Conservation (phyloP, 768 basidiomycete species). For the Polyporus arcularius region DNA sequence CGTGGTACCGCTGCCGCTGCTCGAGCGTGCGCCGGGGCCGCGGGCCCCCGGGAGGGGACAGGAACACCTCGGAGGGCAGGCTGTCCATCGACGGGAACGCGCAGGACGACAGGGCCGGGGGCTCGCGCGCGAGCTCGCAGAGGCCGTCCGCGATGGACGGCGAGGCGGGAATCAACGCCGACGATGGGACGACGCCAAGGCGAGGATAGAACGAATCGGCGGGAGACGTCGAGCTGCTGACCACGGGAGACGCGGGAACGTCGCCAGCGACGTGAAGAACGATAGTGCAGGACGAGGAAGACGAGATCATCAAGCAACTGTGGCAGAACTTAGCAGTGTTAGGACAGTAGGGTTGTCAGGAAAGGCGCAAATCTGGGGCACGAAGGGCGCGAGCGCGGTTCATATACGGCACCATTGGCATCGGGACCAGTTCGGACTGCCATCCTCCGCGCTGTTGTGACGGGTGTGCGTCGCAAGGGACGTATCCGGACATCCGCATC, state of each 20-base stretch:
- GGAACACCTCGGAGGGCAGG: not conserved
- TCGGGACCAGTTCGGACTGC: not conserved
- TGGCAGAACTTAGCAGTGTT: not conserved
- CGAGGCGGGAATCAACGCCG: not conserved
- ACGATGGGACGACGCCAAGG: too few species aligned
- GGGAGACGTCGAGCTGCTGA: too few species aligned
- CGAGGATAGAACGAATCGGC: too few species aligned
- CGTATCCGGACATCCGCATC: not conserved
- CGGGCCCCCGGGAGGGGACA: not conserved
- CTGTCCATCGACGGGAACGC: not conserved
- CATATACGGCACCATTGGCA: not conserved
- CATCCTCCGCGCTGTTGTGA: too few species aligned
- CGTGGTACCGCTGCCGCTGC: not conserved
- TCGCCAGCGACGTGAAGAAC: not conserved
- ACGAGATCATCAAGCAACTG: not conserved
- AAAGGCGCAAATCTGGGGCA: too few species aligned
- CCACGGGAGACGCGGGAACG: not conserved
- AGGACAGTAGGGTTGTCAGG: not conserved
- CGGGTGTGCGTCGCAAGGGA: not conserved
- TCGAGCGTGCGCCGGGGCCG: not conserved
- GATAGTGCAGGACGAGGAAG: not conserved
- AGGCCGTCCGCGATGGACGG: not conserved
- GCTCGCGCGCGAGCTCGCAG: too few species aligned
- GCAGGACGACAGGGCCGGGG: not conserved
- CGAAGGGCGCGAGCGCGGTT: not conserved